A percentile compares a stretch with the other conserved stretches of the same genome.
phyloP scores from a whole-genome alignment of 164 flowering plant genomes.

The Vitis amurensis region DNA sequence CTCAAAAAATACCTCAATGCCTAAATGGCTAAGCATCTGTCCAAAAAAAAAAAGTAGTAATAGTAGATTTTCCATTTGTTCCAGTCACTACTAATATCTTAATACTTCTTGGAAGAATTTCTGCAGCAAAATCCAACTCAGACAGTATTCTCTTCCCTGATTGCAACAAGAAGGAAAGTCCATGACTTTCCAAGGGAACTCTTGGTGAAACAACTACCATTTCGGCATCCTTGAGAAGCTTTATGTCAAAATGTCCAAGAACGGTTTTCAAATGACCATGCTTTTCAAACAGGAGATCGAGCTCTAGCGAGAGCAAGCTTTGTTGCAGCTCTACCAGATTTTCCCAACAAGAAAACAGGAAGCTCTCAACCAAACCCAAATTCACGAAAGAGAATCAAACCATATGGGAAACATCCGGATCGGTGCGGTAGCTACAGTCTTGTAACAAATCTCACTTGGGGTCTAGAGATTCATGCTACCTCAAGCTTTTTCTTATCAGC shows the following conservation, averaged over 20 bases:
- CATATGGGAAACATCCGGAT: no score
- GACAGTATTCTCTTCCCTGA: slow-evolving; percentile 40
- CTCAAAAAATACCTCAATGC: no score
- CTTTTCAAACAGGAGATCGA: slow-evolving; percentile 26
- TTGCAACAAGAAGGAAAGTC: slow-evolving; percentile 30
- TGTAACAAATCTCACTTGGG: no score
- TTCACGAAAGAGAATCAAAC: no score
- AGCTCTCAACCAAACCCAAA: no score
- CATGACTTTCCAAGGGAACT: slow-evolving; percentile 36
- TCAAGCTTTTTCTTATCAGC: no score
- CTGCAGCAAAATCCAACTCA: slow-evolving; percentile 50
- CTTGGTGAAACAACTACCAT: slow-evolving; percentile 50
- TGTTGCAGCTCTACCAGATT: slow-evolving; percentile 42
- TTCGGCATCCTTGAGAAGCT: slow-evolving; percentile 34
- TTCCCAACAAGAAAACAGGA: slow-evolving; percentile 16
- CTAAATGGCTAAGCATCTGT: slow-evolving; percentile 13
- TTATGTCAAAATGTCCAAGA: slow-evolving; percentile 27
- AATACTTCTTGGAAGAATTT: slow-evolving; percentile 28
- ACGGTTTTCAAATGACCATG: slow-evolving; percentile 27
- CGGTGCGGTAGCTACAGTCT: no score
- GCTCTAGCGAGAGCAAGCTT: slow-evolving; percentile 46
- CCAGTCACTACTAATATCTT: slow-evolving; percentile 46
- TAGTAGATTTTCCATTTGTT: slow-evolving; percentile 53
- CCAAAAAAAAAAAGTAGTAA: slow-evolving; percentile 35
- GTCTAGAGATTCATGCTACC: no score